Conservation (phyloP, 177 flowering plant species). For the Vitis hybrid region DNA sequence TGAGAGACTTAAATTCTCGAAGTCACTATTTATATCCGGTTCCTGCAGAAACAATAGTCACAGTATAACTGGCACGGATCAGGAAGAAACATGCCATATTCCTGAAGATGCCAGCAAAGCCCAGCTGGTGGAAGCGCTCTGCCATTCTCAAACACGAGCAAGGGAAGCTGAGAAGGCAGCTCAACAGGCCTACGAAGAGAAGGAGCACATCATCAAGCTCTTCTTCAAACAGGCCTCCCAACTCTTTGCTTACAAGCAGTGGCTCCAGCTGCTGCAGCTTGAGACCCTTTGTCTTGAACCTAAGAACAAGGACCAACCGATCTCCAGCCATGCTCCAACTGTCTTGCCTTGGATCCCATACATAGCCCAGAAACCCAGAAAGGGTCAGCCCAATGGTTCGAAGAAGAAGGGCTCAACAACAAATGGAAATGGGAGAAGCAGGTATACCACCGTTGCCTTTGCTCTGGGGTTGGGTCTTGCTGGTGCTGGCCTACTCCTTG, state of each 20-base stretch:
- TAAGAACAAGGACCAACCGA: constrained; percentile 12
- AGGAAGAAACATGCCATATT: background rate
- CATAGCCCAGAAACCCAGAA: constrained; percentile 2
- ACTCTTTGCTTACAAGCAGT: constrained; percentile 29
- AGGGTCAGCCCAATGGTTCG: background rate
- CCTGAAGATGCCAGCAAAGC: constrained; percentile 11
- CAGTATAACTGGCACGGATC: background rate
- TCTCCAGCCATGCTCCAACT: constrained; percentile 7
- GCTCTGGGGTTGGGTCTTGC: constrained; percentile 62
- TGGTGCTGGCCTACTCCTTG: constrained; percentile 68
- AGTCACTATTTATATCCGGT: too few relatives aligned
- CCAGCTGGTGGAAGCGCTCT: constrained; percentile 23
- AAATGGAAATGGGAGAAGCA: constrained; percentile 5
- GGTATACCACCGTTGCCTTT: constrained; percentile 42
- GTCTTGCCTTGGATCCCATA: constrained; percentile 8
- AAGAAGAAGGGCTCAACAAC: background rate
- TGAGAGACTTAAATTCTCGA: too few relatives aligned
- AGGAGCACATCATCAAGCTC: constrained; percentile 19
- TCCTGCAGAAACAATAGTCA: background rate
- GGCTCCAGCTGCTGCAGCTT: constrained; percentile 27
- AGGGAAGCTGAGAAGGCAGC: constrained; percentile 29
- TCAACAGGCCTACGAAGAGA: constrained; percentile 18
- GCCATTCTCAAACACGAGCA: constrained; percentile 28
- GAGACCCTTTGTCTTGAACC: constrained; percentile 15
- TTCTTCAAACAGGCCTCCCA: constrained; percentile 24